Evolutionary conservation across 2,329 filamentous ascomycete species (phyloP), one percentile per base, ranked within the genome.

Genomic region (Colletotrichum caudatum): DNA sequence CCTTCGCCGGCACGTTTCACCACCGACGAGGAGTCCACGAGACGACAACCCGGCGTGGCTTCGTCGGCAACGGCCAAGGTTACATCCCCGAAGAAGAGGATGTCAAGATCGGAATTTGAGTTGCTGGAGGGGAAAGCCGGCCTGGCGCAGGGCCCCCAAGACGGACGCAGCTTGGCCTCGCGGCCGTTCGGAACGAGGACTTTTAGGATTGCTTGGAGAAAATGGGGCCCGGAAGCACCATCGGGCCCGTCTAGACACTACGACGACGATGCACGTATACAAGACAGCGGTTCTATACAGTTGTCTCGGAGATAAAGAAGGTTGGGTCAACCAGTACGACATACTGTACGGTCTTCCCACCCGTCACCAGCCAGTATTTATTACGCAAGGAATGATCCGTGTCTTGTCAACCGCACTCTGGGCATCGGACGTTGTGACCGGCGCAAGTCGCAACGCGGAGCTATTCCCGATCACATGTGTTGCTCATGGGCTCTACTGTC

Each of bases 11-110:
- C 72, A 23, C 54, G 48, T 11, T 64, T 73, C 33, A 39, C 44
- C 29, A 59, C 37, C 35, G 64, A 72, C 41, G 72, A 73, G 29
- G 69, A 73, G 56, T 58, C 60, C 5, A 60, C 71, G 33, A 29
- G 64, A 20, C 63, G 59, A 18, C 63, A 64, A 7, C 44, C 68
- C 8, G 64, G 44, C 4, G n/a, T 5, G 44, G 66, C 53, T n/a
- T 54, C 64, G 11, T 46, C 23, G 5, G 26, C 64, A 4, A 33
- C 23, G 6, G 66, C 46, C 6, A 59, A 48, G 6, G 54, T n/a
- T 3, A 37, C 58, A 3, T 33, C 20, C 5, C 51, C 51, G n/a
- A 26, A 18, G 1, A 26, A 53, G 7, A 44, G 41, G 14, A n/a
- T 44, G 1, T 58, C 68, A 18, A 61, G 44, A 48, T 59, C 68